These are phyloP conservation scores for Pseudocercospora musae DNA, from an alignment of 2,329 filamentous ascomycete genomes.

Conservation along the genomic window DNA sequence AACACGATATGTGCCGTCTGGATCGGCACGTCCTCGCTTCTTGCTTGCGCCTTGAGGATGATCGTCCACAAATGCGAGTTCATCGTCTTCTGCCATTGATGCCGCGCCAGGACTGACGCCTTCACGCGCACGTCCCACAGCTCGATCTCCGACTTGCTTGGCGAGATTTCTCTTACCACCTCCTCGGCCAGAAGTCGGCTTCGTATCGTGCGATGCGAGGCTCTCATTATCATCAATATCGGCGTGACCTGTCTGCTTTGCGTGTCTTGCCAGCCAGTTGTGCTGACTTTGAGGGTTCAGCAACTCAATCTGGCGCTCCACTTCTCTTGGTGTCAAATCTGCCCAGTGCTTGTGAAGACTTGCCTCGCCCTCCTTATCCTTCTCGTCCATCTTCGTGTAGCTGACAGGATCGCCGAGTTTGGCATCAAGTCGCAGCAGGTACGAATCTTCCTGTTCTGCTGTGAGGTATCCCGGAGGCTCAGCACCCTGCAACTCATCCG, in stretches of 20 bases:
- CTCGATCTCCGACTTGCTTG: conserved; percentile 37
- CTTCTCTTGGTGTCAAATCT: conserved; percentile 44
- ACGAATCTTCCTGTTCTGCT: conserved; percentile 69
- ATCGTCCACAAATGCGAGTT: conserved; percentile 28
- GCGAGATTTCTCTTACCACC: conserved; percentile 31
- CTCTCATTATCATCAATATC: conserved; percentile 58
- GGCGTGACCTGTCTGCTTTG: conserved; percentile 15
- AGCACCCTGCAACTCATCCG: conserved; percentile 47
- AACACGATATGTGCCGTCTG: conserved; percentile 46
- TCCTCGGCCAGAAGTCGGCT: conserved; percentile 43
- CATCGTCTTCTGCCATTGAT: conserved; percentile 41
- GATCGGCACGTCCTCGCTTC: conserved; percentile 34
- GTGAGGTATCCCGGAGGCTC: conserved; percentile 65
- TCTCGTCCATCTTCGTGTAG: conserved; percentile 33
- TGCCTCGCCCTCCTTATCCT: conserved; percentile 14
- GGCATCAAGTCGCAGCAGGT: conserved; percentile 63
- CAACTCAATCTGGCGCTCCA: conserved; percentile 52
- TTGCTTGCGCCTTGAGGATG: conserved; percentile 28
- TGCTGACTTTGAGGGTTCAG: conserved; percentile 88
- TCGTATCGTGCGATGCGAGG: conserved; percentile 82
- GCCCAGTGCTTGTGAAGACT: conserved; percentile 33
- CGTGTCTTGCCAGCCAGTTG: conserved; percentile 69
- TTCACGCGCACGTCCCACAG: conserved; percentile 35
- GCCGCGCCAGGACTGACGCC: conserved; percentile 35
- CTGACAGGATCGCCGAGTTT: conserved; percentile 47